phyloP scores from a whole-genome alignment of 179 eudicot species.

The Beta lomatogona region DNA sequence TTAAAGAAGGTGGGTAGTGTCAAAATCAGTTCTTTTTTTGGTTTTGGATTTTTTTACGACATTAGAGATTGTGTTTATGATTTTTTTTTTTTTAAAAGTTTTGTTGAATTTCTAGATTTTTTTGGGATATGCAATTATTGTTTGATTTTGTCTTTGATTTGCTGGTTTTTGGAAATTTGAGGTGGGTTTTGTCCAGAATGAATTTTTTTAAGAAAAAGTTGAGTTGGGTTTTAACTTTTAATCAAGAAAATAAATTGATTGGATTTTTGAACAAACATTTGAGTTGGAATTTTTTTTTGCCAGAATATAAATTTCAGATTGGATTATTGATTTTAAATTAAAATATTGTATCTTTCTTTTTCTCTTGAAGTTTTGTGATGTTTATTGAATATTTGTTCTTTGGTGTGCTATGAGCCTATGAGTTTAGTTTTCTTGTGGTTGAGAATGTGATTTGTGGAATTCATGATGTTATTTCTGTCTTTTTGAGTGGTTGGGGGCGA shows the following conservation, averaged over 20 bases:
- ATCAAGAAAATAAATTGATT: neutral
- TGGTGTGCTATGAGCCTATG: neutral
- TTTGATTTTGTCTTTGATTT: neutral
- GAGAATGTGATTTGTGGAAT: constrained; percentile 25
- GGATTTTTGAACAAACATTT: neutral
- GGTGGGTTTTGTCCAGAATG: neutral
- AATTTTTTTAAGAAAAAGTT: neutral
- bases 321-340: neutral
- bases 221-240: neutral
- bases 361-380: neutral
- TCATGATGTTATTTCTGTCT: constrained; percentile 13
- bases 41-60: too few relatives aligned
- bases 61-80: neutral
- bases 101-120: neutral
- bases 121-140: neutral
- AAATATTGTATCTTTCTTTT: neutral
- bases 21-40: constrained; percentile 1
- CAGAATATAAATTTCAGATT: neutral
- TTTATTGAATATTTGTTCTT: neutral
- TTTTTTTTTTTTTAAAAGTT: neutral
- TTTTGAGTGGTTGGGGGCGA: constrained; percentile 18
- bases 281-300: neutral
- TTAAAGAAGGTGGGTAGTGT: constrained; percentile 6
- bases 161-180: constrained; percentile 5
- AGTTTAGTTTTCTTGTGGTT: constrained; percentile 3